Base-by-base conservation (phyloP, 2,329 filamentous ascomycete genomes). In the Calonectria crousiana region DNA sequence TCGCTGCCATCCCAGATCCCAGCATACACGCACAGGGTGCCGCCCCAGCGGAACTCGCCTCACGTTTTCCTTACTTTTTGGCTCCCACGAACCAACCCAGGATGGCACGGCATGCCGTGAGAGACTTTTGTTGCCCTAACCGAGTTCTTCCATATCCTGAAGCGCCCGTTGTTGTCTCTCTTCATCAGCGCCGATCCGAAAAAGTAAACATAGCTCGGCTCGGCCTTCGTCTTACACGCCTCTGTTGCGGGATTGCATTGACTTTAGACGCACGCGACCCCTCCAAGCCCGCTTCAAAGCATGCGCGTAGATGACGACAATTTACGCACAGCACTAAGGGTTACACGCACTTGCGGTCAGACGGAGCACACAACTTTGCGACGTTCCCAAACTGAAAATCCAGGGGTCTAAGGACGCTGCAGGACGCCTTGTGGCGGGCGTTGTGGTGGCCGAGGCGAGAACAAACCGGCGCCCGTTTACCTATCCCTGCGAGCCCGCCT, bases 401-500 rank as follows among this genome's bases (percentile, higher is more conserved):
- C 74, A 77, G 73, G 74, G 75, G 77, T 75, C 75, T 74, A 58
- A 65, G 68, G 65, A 70, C 68, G 73, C 69, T 73, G 74, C 73
- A 67, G 68, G 76, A 73, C 75, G 76, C 69, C 72, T 73, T 76
- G 69, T 69, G 77, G 36, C 60, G 68, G 70, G 49, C 60, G 73
- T 76, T 62, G 72, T 78, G 76, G 73, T 76, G 80, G 77, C 75
- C 69, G 71, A 71, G 75, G 80, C 82, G 82, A 83, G 81, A 83
- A 83, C 76, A 82, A 82, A 83, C 81, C 82, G 81, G 82, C 80
- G 72, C 72, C 65, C 60, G 66, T 67, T 69, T 47, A 67, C 47
- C 69, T 62, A 76, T 77, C 75, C 77, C 76, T 75, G 71, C 53
- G 67, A 72, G 68, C 73, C 72, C 41, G 73, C 74, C 64, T 77